Conservation (phyloP, 108 stramenopile genomes). For the Nannochloropsis salina region DNA sequence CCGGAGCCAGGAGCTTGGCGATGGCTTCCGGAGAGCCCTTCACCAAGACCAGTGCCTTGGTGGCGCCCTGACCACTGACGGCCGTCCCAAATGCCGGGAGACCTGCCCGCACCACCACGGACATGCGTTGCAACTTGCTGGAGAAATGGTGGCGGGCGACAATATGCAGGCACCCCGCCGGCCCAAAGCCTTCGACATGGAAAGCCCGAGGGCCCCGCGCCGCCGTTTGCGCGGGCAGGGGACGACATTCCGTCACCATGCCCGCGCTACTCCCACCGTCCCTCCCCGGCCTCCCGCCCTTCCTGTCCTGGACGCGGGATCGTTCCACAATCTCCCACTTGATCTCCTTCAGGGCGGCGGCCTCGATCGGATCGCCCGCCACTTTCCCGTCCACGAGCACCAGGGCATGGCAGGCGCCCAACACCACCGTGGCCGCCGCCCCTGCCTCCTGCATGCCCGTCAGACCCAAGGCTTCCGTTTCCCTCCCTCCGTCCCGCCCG, state of each 20-base stretch:
- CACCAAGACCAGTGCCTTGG: slow-evolving; percentile 65
- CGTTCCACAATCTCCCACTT: slow-evolving; percentile 55
- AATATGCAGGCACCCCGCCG: slow-evolving; percentile 59
- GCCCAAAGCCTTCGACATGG: not conserved
- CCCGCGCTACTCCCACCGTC: not conserved
- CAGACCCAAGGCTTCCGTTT: slow-evolving; percentile 65
- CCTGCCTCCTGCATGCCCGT: slow-evolving; percentile 59
- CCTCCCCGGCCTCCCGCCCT: not conserved
- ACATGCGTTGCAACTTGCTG: slow-evolving; percentile 93
- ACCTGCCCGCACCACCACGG: slow-evolving; percentile 63
- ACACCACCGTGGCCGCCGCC: slow-evolving; percentile 56
- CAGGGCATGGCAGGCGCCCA: slow-evolving; percentile 84
- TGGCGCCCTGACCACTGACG: not conserved
- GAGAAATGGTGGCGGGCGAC: slow-evolving; percentile 90
- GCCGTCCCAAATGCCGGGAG: not conserved
- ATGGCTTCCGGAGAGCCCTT: slow-evolving; percentile 97
- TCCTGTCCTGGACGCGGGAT: not conserved
- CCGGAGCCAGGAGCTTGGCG: slow-evolving; percentile 58
- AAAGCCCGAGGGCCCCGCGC: not conserved
- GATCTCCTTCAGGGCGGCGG: slow-evolving; percentile 71
- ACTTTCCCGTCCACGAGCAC: slow-evolving; percentile 56
- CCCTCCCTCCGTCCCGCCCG: slow-evolving; percentile 51
- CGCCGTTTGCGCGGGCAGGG: not conserved
- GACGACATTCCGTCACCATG: not conserved
- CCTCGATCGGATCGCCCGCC: slow-evolving; percentile 89